These are phyloP conservation scores for Thymus quinquecostatus DNA, from an alignment of 257 asterid genomes.

Conservation along the genomic window DNA sequence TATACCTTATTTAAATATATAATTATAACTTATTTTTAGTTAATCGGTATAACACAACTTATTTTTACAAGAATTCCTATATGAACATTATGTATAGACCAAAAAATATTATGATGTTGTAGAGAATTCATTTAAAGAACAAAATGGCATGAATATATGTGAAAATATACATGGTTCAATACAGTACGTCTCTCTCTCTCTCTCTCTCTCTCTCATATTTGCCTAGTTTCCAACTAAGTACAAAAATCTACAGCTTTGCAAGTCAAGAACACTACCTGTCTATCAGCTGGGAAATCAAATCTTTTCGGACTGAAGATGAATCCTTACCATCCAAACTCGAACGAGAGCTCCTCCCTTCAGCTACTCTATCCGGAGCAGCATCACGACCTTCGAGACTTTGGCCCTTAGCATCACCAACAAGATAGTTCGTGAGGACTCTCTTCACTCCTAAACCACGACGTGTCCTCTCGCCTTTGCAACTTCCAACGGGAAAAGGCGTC, in stretches of 20 bases:
- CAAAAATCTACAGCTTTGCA: slow-evolving; percentile 19
- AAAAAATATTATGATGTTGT: too few relatives aligned
- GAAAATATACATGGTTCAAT: too few relatives aligned
- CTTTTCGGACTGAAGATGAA: slow-evolving; percentile 28
- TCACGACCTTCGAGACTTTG: slow-evolving; percentile 40
- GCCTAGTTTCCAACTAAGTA: slow-evolving; percentile 12
- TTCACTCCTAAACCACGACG: slow-evolving; percentile 83
- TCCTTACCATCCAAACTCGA: slow-evolving; percentile 35
- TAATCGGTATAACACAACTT: too few relatives aligned
- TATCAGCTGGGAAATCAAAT: slow-evolving; percentile 29
- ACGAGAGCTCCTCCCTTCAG: slow-evolving; percentile 31
- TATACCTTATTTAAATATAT: too few relatives aligned
- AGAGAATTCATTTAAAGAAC: too few relatives aligned
- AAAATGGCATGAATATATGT: too few relatives aligned
- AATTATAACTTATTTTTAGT: too few relatives aligned
- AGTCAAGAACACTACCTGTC: slow-evolving; percentile 33
- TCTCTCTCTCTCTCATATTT: neutral
- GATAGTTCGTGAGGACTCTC: slow-evolving; percentile 70
- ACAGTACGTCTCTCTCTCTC: too few relatives aligned
- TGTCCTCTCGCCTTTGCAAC: slow-evolving; percentile 25
- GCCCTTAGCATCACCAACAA: slow-evolving; percentile 61
- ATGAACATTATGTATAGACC: too few relatives aligned
- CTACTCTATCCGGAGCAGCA: slow-evolving; percentile 41
- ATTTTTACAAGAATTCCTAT: too few relatives aligned
- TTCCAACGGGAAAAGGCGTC: slow-evolving; percentile 52